phyloP scores from a whole-genome alignment of 2,329 filamentous ascomycete species.

The Aspergillus sp. region DNA sequence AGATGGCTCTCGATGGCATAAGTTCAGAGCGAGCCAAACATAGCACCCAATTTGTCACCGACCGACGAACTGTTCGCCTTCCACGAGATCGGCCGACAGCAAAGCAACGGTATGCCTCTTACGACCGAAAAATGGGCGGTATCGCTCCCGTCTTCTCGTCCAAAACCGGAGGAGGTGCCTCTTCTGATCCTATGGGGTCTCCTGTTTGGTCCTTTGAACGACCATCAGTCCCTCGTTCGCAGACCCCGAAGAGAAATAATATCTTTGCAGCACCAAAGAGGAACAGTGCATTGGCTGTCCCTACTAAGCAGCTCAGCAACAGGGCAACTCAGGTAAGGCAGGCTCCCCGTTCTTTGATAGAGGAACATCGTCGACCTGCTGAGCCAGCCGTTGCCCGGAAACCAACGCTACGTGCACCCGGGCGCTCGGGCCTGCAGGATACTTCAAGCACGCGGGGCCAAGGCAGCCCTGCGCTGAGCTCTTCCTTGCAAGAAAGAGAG shows the following conservation, averaged over 20 bases:
- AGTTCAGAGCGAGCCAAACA: constrained; percentile 59
- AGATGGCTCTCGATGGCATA: constrained; percentile 57
- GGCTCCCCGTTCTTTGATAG: constrained; percentile 43
- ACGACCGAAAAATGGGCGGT: constrained; percentile 34
- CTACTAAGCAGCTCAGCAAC: constrained; percentile 43
- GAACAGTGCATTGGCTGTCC: constrained; percentile 37
- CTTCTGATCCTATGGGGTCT: constrained; percentile 15
- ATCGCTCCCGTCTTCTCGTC: constrained; percentile 23
- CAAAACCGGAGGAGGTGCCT: constrained; percentile 4
- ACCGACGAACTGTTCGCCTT: constrained; percentile 27
- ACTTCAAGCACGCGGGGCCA: background rate
- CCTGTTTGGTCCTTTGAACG: constrained; percentile 25
- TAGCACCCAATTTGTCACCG: constrained; percentile 57
- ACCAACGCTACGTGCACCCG: constrained; percentile 18
- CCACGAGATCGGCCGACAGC: constrained; percentile 30
- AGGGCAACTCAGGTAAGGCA: constrained; percentile 38
- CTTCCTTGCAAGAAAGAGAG: constrained; percentile 29
- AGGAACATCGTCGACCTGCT: constrained; percentile 36
- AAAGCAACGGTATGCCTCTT: constrained; percentile 31
- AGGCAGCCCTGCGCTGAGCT: background rate
- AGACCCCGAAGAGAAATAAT: constrained; percentile 32
- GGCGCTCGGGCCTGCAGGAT: constrained; percentile 14
- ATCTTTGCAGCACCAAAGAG: constrained; percentile 38
- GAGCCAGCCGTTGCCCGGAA: constrained; percentile 18
- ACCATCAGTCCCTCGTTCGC: constrained; percentile 21